These are phyloP conservation scores for Dryas alaskensis DNA, from an alignment of 306 rosid genomes.

Conservation along the genomic window DNA sequence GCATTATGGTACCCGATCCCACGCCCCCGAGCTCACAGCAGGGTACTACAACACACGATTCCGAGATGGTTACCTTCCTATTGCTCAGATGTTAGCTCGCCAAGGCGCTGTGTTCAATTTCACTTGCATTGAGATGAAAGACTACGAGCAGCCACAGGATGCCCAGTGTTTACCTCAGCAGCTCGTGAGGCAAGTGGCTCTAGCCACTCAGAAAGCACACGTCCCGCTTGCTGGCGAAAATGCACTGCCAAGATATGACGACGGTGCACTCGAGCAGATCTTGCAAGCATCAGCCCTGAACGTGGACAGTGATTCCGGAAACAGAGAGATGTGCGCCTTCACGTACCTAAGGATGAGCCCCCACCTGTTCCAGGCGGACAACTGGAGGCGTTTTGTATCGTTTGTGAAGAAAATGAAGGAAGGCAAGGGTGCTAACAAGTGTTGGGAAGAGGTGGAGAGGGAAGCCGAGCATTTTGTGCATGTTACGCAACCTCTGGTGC, in stretches of 20 bases:
- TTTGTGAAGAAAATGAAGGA: constrained; percentile 96
- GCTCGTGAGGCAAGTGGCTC: constrained; percentile 84
- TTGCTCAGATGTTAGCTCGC: constrained; percentile 90
- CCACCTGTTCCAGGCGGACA: constrained; percentile 64
- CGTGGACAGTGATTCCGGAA: constrained; percentile 41
- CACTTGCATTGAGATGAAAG: constrained; percentile 93
- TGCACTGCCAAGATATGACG: constrained; percentile 75
- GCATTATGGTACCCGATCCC: constrained; percentile 95
- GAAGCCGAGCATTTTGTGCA: constrained; percentile 89
- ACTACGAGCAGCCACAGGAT: constrained; percentile 87
- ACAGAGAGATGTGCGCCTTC: constrained; percentile 73
- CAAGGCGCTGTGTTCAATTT: constrained; percentile 90
- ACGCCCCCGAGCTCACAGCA: constrained; percentile 97
- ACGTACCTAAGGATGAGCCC: constrained; percentile 93
- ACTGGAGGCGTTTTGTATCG: constrained; percentile 76
- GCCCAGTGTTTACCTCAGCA: constrained; percentile 86
- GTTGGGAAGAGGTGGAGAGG: constrained; percentile 86
- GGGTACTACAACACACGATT: constrained; percentile 89
- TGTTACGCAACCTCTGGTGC: constrained; percentile 64
- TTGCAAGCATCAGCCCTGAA: constrained; percentile 53
- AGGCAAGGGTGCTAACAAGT: constrained; percentile 55
- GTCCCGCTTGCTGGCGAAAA: constrained; percentile 92
- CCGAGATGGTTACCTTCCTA: constrained; percentile 80
- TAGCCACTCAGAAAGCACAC: constrained; percentile 60
- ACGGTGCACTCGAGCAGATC: constrained; percentile 67